A percentile compares a stretch with the other conserved stretches of the same genome.
Evolutionary conservation across 2,329 filamentous ascomycete genomes (phyloP).

Genomic region (Pseudocercospora vitis): DNA sequence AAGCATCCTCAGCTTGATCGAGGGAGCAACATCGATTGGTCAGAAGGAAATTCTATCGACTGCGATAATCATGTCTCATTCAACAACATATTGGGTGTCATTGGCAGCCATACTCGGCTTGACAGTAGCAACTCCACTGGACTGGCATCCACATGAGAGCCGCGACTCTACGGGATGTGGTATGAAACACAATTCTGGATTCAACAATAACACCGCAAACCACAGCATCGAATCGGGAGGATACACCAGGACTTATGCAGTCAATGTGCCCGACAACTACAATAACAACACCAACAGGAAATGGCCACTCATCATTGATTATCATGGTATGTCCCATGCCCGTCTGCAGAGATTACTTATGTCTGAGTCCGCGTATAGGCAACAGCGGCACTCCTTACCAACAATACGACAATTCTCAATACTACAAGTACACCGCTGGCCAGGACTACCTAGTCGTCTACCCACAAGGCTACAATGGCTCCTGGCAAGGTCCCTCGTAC

Average conservation of each 20-base stretch:
- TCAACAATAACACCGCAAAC: slow-evolving; percentile 19
- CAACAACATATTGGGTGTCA: slow-evolving; percentile 3
- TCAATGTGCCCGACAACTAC: slow-evolving; percentile 31
- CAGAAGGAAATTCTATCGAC: not conserved
- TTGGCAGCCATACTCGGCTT: slow-evolving; percentile 2
- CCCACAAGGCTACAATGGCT: slow-evolving; percentile 42
- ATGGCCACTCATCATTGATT: slow-evolving; percentile 48
- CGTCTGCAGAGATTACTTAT: slow-evolving; percentile 19
- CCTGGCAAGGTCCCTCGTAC: slow-evolving; percentile 47
- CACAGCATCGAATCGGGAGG: slow-evolving; percentile 25
- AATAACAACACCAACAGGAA: slow-evolving; percentile 20
- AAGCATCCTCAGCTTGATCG: not conserved
- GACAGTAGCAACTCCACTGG: slow-evolving; percentile 6
- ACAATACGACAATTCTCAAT: slow-evolving; percentile 47
- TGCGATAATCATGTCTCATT: too few relatives aligned
- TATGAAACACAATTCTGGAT: slow-evolving; percentile 21
- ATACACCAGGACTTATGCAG: slow-evolving; percentile 27
- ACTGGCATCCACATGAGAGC: slow-evolving; percentile 1
- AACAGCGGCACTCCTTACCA: slow-evolving; percentile 40
- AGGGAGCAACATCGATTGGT: not conserved
- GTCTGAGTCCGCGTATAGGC: slow-evolving; percentile 3
- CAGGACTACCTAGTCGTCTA: slow-evolving; percentile 50
- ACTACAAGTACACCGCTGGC: slow-evolving; percentile 48
- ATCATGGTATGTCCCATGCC: slow-evolving; percentile 39
- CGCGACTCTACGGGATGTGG: slow-evolving; percentile 11